Conservation (phyloP, 768 basidiomycete genomes). For the Fibroporia radiculosa region DNA sequence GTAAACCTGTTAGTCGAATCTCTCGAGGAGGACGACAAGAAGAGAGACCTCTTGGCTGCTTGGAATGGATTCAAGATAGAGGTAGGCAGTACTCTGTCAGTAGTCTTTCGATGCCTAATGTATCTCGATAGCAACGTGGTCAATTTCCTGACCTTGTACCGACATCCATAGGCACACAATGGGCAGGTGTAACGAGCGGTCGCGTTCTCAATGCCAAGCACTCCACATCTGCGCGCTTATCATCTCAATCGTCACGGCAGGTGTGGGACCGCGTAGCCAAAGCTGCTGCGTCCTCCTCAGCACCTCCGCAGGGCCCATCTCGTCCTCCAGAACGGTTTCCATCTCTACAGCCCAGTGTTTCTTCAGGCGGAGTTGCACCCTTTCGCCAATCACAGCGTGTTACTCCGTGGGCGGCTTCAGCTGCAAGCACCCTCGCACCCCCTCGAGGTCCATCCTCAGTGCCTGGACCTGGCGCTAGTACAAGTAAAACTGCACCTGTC, state of each 20-base stretch:
- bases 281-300: conserved; percentile 50
- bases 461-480: conserved; percentile 16
- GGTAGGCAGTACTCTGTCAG: conserved; percentile 31
- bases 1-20: conserved; percentile 70
- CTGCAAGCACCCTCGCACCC: conserved; percentile 14
- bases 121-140: conserved; percentile 55
- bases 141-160: conserved; percentile 77
- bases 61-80: conserved; percentile 85
- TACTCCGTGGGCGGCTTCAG: conserved; percentile 48
- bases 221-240: conserved; percentile 51
- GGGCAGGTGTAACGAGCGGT: conserved; percentile 74
- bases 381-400: conserved; percentile 42
- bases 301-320: conserved; percentile 23
- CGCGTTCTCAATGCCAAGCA: conserved; percentile 82
- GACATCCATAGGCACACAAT: conserved; percentile 51
- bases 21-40: conserved; percentile 81
- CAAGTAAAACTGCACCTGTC: conserved; percentile 29
- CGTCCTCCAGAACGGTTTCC: conserved; percentile 23
- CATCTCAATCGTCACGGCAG: conserved; percentile 51
- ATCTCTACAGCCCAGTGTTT: conserved; percentile 13
- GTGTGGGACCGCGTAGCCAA: conserved; percentile 85
- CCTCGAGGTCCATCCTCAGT: conserved; percentile 23
- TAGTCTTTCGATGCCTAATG: background rate
- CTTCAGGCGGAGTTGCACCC: conserved; percentile 5
- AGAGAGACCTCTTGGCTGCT: conserved; percentile 58